Evolutionary conservation across 148 eudicot species (phyloP), one percentile per base, ranked within the genome.

Genomic region (Silene conica): DNA sequence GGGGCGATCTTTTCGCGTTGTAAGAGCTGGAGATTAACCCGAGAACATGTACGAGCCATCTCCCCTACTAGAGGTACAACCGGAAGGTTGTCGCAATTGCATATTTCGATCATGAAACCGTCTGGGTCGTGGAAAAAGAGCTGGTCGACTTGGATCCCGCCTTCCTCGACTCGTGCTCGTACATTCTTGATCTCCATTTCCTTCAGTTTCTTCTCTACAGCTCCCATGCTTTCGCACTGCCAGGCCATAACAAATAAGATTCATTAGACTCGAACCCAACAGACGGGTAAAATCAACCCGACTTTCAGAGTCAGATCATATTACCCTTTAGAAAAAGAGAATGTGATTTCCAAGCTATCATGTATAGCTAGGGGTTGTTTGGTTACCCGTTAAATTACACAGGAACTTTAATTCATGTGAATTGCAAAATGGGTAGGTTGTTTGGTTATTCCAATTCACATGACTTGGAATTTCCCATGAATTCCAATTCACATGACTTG

Each of bases 101-200:
- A 92, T 1, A 92, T 90, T 78, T 92, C 97, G 61, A 92, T 82
- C 97, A 92, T 92, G 90, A 92, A 92, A 7, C 92, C 96, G 28
- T 92, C 96, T 0, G 97, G 97, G 46, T 92, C 97, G 18, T 92
- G 96, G 85, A 92, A 92, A 82, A 92, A 92, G 59, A 92, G 83
- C 11, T 92, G 97, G 66, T 90, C 96, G n/a, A 92, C 91, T 34
- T 79, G 73, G 5, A 92, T 77, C 5, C 97, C 97, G 0, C 92
- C 91, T 84, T 92, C 97, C 61, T 92, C 96, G 0, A 92, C 97
- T 48, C 80, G 62, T 19, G 83, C 88, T 43, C 86, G 63, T 80
- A 84, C 80, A 71, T 82, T 81, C 54, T 81, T 76, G 1, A 90
- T 90, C 19, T 34, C 87, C 92, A 90, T 87, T 25, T 90, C 97